Conservation (phyloP, 1,139 yeast species). For the Suhomyces guaymorum region DNA sequence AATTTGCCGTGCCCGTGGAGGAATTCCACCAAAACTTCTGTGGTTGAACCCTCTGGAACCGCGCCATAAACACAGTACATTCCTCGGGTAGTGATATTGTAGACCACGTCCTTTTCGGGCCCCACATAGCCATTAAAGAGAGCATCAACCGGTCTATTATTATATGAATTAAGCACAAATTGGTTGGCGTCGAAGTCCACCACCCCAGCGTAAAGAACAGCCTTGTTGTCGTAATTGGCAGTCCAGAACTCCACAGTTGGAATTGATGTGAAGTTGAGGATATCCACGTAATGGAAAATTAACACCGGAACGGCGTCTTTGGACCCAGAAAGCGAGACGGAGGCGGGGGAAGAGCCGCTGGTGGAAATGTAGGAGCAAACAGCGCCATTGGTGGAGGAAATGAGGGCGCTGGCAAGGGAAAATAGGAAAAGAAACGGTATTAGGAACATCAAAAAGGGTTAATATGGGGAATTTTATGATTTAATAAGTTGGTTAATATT, state of each 20-base stretch:
- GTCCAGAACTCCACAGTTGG: slow-evolving; percentile 22
- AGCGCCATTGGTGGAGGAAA: slow-evolving; percentile 5
- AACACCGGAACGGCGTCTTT: slow-evolving; percentile 23
- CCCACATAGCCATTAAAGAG: slow-evolving; percentile 11
- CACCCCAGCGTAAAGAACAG: slow-evolving; percentile 15
- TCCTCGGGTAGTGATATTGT: slow-evolving; percentile 28
- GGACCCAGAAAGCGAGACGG: slow-evolving; percentile 6
- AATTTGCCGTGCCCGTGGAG: slow-evolving; percentile 33
- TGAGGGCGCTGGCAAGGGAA: neutral
- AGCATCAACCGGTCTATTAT: slow-evolving; percentile 8
- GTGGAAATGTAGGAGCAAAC: slow-evolving; percentile 11
- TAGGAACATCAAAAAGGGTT: neutral
- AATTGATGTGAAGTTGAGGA: slow-evolving; percentile 24
- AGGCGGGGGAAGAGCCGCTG: slow-evolving; percentile 4
- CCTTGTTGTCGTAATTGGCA: slow-evolving; percentile 12
- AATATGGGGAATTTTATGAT: neutral
- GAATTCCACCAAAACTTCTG: slow-evolving; percentile 23
- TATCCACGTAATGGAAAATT: slow-evolving; percentile 30
- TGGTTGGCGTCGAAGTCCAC: slow-evolving; percentile 13
- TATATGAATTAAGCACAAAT: slow-evolving; percentile 7
- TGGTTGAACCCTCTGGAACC: slow-evolving; percentile 19
- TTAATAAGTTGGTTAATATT: no score
- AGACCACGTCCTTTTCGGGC: slow-evolving; percentile 14
- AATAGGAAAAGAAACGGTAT: neutral
- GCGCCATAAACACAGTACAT: slow-evolving; percentile 39